Percentiles rank a stretch among this genome's conserved stretches.
Evolutionary conservation across 1,284 basidiomycete species (phyloP).

Genomic region (Peniophora sp.): DNA sequence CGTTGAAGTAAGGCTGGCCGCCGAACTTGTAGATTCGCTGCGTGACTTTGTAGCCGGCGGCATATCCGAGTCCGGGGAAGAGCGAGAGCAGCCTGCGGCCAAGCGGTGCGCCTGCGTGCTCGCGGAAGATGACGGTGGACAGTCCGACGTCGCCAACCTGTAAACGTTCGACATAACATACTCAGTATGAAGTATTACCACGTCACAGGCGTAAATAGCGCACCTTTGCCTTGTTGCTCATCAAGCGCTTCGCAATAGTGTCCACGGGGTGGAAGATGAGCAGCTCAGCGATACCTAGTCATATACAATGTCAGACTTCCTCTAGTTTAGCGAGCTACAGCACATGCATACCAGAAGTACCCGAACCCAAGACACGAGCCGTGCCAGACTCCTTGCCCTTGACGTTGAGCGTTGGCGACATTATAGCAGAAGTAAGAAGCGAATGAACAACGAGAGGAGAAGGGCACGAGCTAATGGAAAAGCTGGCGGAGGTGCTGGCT

Average conservation of each 20-base stretch:
- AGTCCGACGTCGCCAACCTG: constrained; percentile 49
- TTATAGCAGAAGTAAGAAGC: constrained; percentile 14
- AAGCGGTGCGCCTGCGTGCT: constrained; percentile 67
- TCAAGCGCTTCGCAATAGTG: constrained; percentile 94
- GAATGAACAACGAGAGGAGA: too few relatives aligned
- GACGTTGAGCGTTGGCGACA: constrained; percentile 56
- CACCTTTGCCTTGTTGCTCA: constrained; percentile 91
- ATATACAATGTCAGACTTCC: background rate
- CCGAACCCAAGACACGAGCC: constrained; percentile 89
- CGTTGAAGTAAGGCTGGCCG: constrained; percentile 97
- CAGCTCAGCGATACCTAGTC: constrained; percentile 85
- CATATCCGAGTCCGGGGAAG: constrained; percentile 97
- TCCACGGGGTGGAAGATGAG: constrained; percentile 89
- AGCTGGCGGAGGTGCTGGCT: too few relatives aligned
- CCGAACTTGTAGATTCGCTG: constrained; percentile 98
- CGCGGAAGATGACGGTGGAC: constrained; percentile 81
- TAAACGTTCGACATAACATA: constrained; percentile 1
- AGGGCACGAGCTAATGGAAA: too few relatives aligned
- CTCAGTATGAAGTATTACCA: background rate
- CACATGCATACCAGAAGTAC: constrained; percentile 67
- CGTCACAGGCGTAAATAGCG: constrained; percentile 4
- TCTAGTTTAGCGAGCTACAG: background rate
- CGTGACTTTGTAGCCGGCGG: constrained; percentile 93
- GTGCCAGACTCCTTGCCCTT: constrained; percentile 83
- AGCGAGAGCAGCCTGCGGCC: constrained; percentile 79